A percentile compares a stretch with the other conserved stretches of the same genome.
Evolutionary conservation across 108 stramenopile species (phyloP).

Genomic region (Hondaea fermentalgiana): DNA sequence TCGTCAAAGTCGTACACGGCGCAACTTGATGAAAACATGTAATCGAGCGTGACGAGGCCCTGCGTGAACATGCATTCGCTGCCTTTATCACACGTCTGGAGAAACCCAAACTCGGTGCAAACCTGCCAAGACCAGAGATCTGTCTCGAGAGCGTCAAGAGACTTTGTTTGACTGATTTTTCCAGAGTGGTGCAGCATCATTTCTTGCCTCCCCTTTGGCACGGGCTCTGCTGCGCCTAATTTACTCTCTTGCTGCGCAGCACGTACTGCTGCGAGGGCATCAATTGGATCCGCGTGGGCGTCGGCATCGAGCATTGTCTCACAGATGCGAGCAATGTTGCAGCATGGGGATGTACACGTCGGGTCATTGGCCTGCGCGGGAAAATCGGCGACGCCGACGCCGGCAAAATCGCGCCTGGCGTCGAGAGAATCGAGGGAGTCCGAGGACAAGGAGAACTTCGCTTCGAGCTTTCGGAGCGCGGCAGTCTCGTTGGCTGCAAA

Average conservation of each 20-base stretch:
- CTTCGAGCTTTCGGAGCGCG: slow-evolving; percentile 31
- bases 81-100: slow-evolving; percentile 71
- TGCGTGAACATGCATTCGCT: slow-evolving; percentile 71
- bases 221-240: too few relatives aligned
- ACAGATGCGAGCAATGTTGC: slow-evolving; percentile 69
- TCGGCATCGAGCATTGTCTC: background rate
- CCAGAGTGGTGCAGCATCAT: too few relatives aligned
- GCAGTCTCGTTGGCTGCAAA: background rate
- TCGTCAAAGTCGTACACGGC: slow-evolving; percentile 35
- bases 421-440: slow-evolving; percentile 33
- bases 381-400: slow-evolving; percentile 67
- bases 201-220: too few relatives aligned
- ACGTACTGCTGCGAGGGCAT: background rate
- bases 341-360: slow-evolving; percentile 47
- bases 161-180: too few relatives aligned
- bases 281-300: background rate
- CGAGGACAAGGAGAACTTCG: background rate
- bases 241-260: background rate
- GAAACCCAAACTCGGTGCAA: slow-evolving; percentile 89
- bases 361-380: slow-evolving; percentile 80
- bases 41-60: slow-evolving; percentile 57
- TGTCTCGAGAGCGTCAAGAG: background rate
- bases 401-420: slow-evolving; percentile 59
- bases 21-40: slow-evolving; percentile 60
- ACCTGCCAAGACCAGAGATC: slow-evolving; percentile 81